Evolutionary conservation across 2,329 filamentous ascomycete species (phyloP), one percentile per base, ranked within the genome.

Genomic region (Nannizziopsis barbatae): DNA sequence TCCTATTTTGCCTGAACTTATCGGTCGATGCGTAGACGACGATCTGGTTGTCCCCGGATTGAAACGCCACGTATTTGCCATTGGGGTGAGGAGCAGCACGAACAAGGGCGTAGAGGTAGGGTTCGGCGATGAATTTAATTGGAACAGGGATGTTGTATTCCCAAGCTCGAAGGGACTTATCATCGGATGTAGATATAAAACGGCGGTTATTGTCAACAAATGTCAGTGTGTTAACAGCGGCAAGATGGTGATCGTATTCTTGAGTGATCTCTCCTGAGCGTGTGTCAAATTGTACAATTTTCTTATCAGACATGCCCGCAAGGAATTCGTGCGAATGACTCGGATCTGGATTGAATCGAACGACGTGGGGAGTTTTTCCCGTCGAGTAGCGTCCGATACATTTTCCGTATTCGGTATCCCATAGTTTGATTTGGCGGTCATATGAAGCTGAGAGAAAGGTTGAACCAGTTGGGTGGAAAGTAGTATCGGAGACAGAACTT

Each of bases 101-200:
- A 3, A 89, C 93, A 75, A 98, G 86, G 6, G 88, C 83, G 67
- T 92, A 98, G 88, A 98, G 95, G 72, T 95, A 87, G 1, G 90
- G 88, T 65, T 98, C 92, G 20, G 90, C 90, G 60, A 95, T 93
- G 71, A 93, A 93, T 65, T 95, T 96, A 75, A 98, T 96, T 0
- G 92, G 92, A 0, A 98, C 92, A 1, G 92, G 92, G 57, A 98
- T 96, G 58, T 89, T 87, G 71, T 94, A 96, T 69, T 98, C 93
- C 93, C 93, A 98, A 1, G 90, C 90, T 52, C 92, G 83, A 18
- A 98, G 76, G 6, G 84, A 90, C 66, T 95, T 95, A 72, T 98
- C 92, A 71, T 98, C 92, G 0, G 87, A 94, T 0, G 93, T 98
- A 20, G 90, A 94, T 73, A 98, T 92, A 75, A 98, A 98, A 36